phyloP scores from a whole-genome alignment of 495 filamentous ascomycete genomes.

The Letharia lupina region DNA sequence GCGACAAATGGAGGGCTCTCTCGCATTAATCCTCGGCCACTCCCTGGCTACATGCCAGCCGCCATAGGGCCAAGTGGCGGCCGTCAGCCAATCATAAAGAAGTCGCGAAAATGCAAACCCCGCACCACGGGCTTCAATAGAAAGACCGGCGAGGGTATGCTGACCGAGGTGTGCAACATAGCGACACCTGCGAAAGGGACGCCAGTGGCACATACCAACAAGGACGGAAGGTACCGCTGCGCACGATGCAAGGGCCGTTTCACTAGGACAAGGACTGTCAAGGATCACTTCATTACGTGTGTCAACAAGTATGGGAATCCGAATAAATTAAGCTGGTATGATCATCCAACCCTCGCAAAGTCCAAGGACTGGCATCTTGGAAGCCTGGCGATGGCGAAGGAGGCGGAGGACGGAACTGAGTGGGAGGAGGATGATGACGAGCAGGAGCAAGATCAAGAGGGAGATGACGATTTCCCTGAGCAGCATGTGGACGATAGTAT shows the following conservation, averaged over 20 bases:
- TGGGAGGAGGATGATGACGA: background rate
- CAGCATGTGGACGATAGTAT: background rate
- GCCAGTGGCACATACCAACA: background rate
- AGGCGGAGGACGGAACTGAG: background rate
- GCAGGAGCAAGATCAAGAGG: background rate
- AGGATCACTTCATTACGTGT: background rate
- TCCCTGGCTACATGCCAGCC: background rate
- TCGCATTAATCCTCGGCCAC: background rate
- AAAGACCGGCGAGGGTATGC: background rate
- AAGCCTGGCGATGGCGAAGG: background rate
- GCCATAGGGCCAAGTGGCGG: background rate
- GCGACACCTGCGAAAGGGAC: background rate
- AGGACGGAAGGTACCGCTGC: background rate
- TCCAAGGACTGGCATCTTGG: background rate
- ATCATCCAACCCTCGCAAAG: background rate
- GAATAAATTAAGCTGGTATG: background rate
- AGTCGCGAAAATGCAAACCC: background rate
- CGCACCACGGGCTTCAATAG: background rate
- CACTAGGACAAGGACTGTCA: background rate
- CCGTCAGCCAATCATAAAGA: background rate
- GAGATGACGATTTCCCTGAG: too few relatives aligned
- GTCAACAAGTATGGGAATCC: background rate
- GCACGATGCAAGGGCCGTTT: background rate
- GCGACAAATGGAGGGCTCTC: background rate
- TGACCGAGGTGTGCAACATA: background rate